phyloP scores from a whole-genome alignment of 176 grass and related monocot species.

The Avena atlantica region DNA sequence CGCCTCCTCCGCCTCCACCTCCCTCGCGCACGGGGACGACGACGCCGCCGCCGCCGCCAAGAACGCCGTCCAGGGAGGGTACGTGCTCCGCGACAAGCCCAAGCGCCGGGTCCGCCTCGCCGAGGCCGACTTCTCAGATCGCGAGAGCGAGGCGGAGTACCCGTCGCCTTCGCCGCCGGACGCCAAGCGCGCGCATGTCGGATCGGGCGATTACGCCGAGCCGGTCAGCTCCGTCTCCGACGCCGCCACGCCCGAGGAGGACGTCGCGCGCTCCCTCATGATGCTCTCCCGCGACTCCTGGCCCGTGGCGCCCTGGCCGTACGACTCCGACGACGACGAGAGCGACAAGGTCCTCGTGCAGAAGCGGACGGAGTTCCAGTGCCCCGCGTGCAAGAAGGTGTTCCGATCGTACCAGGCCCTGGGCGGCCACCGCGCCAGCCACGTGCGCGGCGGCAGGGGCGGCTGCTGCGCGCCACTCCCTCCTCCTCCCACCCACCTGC shows the following conservation, averaged over 20 bases:
- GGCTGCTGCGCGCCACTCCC: slow-evolving; percentile 50
- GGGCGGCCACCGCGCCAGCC: slow-evolving; percentile 65
- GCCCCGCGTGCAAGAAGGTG: slow-evolving; percentile 65
- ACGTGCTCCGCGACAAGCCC: slow-evolving; percentile 67
- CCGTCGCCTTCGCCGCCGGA: slow-evolving; percentile 34
- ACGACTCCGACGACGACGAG: slow-evolving; percentile 11
- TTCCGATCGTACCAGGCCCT: slow-evolving; percentile 86
- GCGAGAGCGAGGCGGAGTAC: slow-evolving; percentile 67
- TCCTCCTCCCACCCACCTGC: not conserved
- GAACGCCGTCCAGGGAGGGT: slow-evolving; percentile 25
- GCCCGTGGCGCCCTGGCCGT: not conserved
- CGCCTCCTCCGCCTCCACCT: slow-evolving; percentile 56
- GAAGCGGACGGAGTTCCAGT: slow-evolving; percentile 61
- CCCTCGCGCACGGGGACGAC: slow-evolving; percentile 31
- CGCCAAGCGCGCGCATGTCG: slow-evolving; percentile 43
- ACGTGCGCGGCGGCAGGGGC: slow-evolving; percentile 54
- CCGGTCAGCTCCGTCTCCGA: slow-evolving; percentile 70
- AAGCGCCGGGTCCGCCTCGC: slow-evolving; percentile 56
- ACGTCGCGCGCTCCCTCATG: slow-evolving; percentile 68
- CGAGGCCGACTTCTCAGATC: slow-evolving; percentile 69
- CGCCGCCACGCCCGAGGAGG: slow-evolving; percentile 63
- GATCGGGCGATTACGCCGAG: slow-evolving; percentile 48
- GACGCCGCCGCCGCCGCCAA: slow-evolving; percentile 23
- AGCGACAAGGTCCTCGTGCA: not conserved
- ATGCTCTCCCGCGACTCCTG: slow-evolving; percentile 75